Base-by-base conservation (phyloP, 192 early-diverging fungal genomes). In the Gaertneriomyces sp. region DNA sequence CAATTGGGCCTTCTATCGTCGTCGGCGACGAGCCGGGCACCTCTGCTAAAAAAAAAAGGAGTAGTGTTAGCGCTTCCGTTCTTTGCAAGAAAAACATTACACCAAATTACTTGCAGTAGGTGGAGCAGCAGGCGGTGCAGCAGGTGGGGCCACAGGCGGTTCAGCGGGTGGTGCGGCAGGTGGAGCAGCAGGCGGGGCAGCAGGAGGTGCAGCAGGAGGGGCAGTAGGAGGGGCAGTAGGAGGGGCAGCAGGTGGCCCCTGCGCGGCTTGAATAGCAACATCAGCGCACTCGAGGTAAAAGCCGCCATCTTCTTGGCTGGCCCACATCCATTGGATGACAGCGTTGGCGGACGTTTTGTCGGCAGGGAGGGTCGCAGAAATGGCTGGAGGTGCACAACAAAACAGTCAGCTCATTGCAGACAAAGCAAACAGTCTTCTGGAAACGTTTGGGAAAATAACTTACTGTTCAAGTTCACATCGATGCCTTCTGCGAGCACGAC, bases 251-350 rank as follows among this genome's bases (percentile, higher is more conserved):
- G 42, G n/a, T 9, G 63, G 64, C 3, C 1, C 40, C 50, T 44
- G 40, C 33, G 42, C 20, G 16, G 40, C 43, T 42, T 60, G n/a
- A 7, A 78, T 53, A 14, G 53, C 57, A 45, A 78, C 60, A 52
- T 78, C 77, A 12, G 77, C 39, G 52, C 77, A 79, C 58, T 66
- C 77, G 74, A 79, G 47, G 51, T 79, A 79, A 52, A 79, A 79
- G 1, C 77, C 77, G n/a, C 76, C 76, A 61, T 79, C 77, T 51
- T 70, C 73, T 42, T 79, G 47, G 4, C 62, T 55, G 12, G 69
- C 74, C 77, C 77, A 79, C 67, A 78, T 42, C 78, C 78, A 79
- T 45, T 71, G 65, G 40, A 79, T n/a, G 10, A 79, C 76, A 39
- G 77, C 77, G 42, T 46, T 70, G 43, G 61, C 58, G 10, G 76